These are phyloP conservation scores for Oropetium thomaeum DNA, from an alignment of 176 grass and related monocot genomes.

Conservation along the genomic window DNA sequence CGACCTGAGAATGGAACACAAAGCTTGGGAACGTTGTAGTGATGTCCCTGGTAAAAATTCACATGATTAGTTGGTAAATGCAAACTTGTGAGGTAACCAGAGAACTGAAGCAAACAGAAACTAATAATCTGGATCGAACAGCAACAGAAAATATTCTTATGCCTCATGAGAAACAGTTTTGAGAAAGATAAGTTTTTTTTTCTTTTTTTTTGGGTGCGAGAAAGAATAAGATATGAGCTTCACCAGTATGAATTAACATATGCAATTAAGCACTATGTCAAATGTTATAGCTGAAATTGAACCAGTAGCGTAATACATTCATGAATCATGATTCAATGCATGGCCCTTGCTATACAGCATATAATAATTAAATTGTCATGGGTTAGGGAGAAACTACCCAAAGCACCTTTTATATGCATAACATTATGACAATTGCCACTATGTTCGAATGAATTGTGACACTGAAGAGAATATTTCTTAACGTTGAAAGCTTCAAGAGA, in stretches of 20 bases:
- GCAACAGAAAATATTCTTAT: neutral
- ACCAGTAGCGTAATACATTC: neutral
- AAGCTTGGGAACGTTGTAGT: constrained; percentile 70
- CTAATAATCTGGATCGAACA: neutral
- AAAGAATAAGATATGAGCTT: neutral
- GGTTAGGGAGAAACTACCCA: neutral
- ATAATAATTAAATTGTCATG: neutral
- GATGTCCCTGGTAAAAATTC: constrained; percentile 43
- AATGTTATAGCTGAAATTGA: neutral
- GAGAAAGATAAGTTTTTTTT: too few relatives aligned
- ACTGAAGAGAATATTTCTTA: neutral
- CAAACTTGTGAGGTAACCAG: neutral
- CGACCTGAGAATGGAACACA: constrained; percentile 67
- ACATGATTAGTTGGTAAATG: constrained; percentile 4
- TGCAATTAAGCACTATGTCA: neutral
- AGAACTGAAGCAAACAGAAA: neutral
- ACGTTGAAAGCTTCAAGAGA: neutral
- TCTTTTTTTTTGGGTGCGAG: too few relatives aligned
- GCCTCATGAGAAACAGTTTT: neutral
- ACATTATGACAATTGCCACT: neutral
- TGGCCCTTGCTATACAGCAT: neutral
- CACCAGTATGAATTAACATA: neutral
- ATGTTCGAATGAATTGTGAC: neutral
- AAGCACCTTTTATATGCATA: neutral
- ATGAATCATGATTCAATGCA: neutral